A percentile compares a stretch with the other conserved stretches of the same genome.
Evolutionary conservation across 805 yeast species (phyloP).

Genomic region (Hanseniaspora guilliermondii): DNA sequence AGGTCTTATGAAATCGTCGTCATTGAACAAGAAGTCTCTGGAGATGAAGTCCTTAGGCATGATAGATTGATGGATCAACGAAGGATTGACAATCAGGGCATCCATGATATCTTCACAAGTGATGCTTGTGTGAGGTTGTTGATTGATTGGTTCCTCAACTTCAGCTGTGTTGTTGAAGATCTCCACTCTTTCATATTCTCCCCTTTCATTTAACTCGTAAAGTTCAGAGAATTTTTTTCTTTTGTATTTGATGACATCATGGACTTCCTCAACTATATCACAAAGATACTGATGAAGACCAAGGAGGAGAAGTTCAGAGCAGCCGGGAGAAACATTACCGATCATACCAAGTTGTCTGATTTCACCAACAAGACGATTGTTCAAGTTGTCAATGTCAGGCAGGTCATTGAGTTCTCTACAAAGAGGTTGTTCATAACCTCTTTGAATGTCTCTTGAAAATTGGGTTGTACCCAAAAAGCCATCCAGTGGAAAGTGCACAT

Average conservation of each 20-base stretch:
- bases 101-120: constrained; percentile 58
- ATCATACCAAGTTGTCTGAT: constrained; percentile 83
- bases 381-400: constrained; percentile 64
- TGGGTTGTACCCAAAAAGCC: constrained; percentile 26
- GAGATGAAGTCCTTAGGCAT: constrained; percentile 40
- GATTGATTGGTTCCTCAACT: neutral
- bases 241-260: constrained; percentile 58
- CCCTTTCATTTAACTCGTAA: constrained; percentile 26
- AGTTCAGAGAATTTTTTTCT: constrained; percentile 34
- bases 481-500: constrained; percentile 6
- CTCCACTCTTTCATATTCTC: constrained; percentile 20
- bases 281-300: constrained; percentile 76
- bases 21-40: constrained; percentile 41
- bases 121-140: constrained; percentile 23
- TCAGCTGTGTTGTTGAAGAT: neutral
- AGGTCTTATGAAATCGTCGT: constrained; percentile 31
- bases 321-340: constrained; percentile 65
- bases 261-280: constrained; percentile 56
- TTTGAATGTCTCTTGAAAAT: constrained; percentile 88
- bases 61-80: constrained; percentile 55
- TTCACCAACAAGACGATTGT: constrained; percentile 61
- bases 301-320: constrained; percentile 61
- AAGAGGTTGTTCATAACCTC: constrained; percentile 71
- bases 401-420: constrained; percentile 66
- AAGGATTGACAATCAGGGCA: constrained; percentile 52